A percentile compares a stretch with the other conserved stretches of the same genome.
Evolutionary conservation across 495 filamentous ascomycete species (phyloP).

Genomic region (Cercophora newfieldiana): DNA sequence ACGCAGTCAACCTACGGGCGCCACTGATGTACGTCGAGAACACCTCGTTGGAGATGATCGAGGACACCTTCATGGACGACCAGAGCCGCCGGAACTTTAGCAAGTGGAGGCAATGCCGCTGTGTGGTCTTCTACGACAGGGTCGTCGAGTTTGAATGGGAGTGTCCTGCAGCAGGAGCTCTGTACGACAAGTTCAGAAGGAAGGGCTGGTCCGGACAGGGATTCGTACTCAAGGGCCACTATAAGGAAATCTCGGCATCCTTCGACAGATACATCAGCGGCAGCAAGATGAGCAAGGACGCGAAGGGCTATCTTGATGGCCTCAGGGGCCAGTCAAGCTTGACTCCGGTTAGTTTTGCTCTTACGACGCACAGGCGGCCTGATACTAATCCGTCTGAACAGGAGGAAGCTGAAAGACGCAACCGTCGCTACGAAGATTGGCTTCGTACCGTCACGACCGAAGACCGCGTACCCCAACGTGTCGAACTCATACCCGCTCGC

Average conservation of each 20-base stretch:
- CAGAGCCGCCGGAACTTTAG: conserved; percentile 44
- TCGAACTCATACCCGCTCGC: conserved; percentile 38
- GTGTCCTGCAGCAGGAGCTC: conserved; percentile 43
- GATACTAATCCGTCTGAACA: conserved; percentile 21
- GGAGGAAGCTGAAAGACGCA: conserved; percentile 32
- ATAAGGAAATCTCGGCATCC: conserved; percentile 47
- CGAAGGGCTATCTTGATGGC: conserved; percentile 44
- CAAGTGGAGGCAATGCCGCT: conserved; percentile 46
- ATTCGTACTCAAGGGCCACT: conserved; percentile 52
- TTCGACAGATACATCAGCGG: conserved; percentile 49
- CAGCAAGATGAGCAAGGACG: conserved; percentile 40
- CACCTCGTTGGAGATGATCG: conserved; percentile 50
- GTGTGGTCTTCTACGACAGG: conserved; percentile 51
- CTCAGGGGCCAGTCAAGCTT: conserved; percentile 33
- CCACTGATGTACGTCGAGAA: conserved; percentile 43
- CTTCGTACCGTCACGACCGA: conserved; percentile 38
- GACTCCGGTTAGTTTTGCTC: conserved; percentile 30
- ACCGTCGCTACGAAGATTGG: conserved; percentile 41
- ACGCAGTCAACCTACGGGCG: conserved; percentile 49
- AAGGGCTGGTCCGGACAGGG: conserved; percentile 47
- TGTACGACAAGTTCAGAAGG: conserved; percentile 40
- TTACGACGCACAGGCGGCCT: neutral
- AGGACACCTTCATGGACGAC: conserved; percentile 46
- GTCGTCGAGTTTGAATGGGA: conserved; percentile 49
- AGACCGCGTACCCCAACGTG: conserved; percentile 33